Evolutionary conservation across 2,329 filamentous ascomycete species (phyloP), one percentile per base, ranked within the genome.

Genomic region (Verticillium nubilum): DNA sequence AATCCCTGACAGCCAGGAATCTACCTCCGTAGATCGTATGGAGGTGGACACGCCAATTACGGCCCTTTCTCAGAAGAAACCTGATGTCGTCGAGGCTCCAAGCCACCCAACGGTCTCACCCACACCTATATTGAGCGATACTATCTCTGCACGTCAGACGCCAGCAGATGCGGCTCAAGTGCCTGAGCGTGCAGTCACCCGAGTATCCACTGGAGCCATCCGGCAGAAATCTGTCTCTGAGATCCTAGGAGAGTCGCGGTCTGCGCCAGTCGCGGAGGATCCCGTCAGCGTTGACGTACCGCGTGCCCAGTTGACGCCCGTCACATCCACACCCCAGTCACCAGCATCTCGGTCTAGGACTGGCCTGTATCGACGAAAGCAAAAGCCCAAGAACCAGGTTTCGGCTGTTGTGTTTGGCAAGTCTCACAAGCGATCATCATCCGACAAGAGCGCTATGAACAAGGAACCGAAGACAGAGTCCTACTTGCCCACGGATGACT

Each of bases 321-420:
- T 74, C n/a, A 77, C 76, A 13, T 74, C 71, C 63, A 80, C 74
- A 25, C 77, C 74, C 58, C 77, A 74, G 62, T 81, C 78, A 15
- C 76, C 78, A 4, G 69, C 69, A 1, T 64, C 71, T 3, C 72
- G 71, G 56, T 25, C 67, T 62, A 52, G 65, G 58, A 57, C 58
- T 10, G 58, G 68, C 7, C 63, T 71, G 6, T 64, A 65, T 28
- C 80, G 83, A 60, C 75, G 76, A 42, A 86, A 83, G 64, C 79
- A 83, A 31, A 83, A 79, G 63, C 80, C 84, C 56, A 88, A 86
- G 67, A 86, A 81, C 63, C 88, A 88, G 65, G 78, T 88, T 15
- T 91, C 88, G 1, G 90, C 86, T 0, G 91, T 95, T 3, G 81
- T 94, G 0, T 95, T 96, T 69, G 88, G 89, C 2, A 92, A 90